Percentiles rank a stretch among this genome's conserved stretches.
phyloP scores from a whole-genome alignment of 306 rosid species.

The Sindora glabra region DNA sequence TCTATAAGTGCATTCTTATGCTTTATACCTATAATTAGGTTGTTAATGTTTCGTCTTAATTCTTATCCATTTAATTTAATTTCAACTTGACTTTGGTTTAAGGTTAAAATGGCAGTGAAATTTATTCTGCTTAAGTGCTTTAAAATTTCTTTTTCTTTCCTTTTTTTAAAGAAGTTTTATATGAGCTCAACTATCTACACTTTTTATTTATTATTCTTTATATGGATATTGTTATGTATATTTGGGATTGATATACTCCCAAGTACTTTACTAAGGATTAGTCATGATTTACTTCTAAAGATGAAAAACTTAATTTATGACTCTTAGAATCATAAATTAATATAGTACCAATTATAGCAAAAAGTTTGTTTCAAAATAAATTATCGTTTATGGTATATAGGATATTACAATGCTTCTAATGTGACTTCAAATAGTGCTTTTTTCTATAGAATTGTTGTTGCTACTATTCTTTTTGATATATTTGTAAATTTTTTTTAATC shows the following conservation, averaged over 20 bases:
- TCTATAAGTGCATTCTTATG: background rate
- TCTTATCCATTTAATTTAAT: background rate
- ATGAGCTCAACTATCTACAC: background rate
- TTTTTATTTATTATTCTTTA: constrained; percentile 3
- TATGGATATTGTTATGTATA: background rate
- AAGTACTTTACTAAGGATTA: background rate
- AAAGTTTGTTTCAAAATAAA: too few species aligned
- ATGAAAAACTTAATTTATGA: background rate
- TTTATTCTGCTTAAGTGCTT: background rate
- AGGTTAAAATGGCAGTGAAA: background rate
- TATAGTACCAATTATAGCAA: too few species aligned
- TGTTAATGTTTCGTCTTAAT: background rate
- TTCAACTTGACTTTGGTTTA: background rate
- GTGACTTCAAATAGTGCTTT: too few species aligned
- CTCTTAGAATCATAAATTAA: too few species aligned
- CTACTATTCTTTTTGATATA: too few species aligned
- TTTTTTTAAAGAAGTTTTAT: background rate
- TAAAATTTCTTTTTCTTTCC: background rate
- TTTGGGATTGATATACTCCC: background rate
- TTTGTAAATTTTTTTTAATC: too few species aligned
- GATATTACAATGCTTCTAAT: too few species aligned
- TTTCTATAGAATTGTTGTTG: too few species aligned
- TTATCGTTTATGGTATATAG: too few species aligned
- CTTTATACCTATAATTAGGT: background rate
- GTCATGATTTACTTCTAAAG: background rate